A percentile compares a stretch with the other conserved stretches of the same genome.
phyloP scores from a whole-genome alignment of 2,329 filamentous ascomycete species.

The Diaporthe longicolla region DNA sequence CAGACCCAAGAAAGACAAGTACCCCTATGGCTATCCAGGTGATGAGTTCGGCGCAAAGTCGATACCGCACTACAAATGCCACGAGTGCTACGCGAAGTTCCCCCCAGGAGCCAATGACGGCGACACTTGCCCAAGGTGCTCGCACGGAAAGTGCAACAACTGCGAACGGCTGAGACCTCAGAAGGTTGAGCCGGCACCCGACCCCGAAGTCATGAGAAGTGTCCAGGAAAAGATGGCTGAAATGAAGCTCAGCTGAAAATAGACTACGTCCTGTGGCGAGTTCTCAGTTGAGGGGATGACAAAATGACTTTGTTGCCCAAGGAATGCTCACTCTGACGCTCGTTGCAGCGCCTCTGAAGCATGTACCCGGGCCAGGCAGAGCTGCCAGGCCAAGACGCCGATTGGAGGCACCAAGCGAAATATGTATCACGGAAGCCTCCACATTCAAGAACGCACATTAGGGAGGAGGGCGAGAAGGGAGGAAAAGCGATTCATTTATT shows the following conservation, averaged over 20 bases:
- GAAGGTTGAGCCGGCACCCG: slow-evolving; percentile 72
- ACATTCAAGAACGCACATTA: too few relatives aligned
- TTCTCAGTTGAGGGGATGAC: neutral
- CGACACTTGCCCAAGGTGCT: slow-evolving; percentile 71
- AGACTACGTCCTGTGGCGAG: neutral
- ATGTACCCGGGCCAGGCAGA: neutral
- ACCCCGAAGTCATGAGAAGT: slow-evolving; percentile 71
- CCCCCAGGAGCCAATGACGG: slow-evolving; percentile 64
- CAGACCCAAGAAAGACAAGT: slow-evolving; percentile 77
- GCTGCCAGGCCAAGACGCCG: neutral
- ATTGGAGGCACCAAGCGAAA: neutral
- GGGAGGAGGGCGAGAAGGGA: neutral
- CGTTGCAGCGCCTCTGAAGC: neutral
- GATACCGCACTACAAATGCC: slow-evolving; percentile 71
- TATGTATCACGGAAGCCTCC: neutral
- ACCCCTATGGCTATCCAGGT: slow-evolving; percentile 78
- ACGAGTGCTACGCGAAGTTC: slow-evolving; percentile 73
- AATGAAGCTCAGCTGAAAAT: slow-evolving; percentile 52
- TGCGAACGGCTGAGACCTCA: slow-evolving; percentile 72
- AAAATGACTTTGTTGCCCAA: neutral
- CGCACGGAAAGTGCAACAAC: slow-evolving; percentile 70
- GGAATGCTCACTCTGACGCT: neutral
- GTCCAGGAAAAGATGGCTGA: slow-evolving; percentile 69
- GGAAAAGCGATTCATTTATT: slow-evolving; percentile 21
- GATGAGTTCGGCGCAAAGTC: slow-evolving; percentile 70